Evolutionary conservation across 306 rosid genomes (phyloP), one percentile per base, ranked within the genome.

Genomic region (Dalbergia cochinchinensis): DNA sequence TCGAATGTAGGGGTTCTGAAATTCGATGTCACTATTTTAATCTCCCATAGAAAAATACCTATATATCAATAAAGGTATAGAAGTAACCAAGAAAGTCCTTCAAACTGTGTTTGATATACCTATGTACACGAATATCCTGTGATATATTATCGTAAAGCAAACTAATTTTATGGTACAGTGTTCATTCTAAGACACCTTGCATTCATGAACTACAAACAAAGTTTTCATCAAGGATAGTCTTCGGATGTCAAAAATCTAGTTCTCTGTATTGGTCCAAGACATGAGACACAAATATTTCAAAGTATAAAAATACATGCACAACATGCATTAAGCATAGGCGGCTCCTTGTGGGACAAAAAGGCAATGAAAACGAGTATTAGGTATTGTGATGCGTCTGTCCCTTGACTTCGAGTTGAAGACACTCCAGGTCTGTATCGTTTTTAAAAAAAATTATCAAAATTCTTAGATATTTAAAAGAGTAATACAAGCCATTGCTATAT

Each of bases 331-430:
- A 73, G 71, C 63, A 82, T 57, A 69, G 58, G 77, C 26, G 50
- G 78, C 81, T 79, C 65, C 84, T 85, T 80, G 74, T 77, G 19
- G 69, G 54, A 7, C 45, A 82, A 79, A 81, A 74, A 71, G 84
- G 20, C 64, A 65, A 62, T 71, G 57, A 80, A 85, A 76, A 68
- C 71, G 18, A 73, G 39, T 51, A 60, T 34, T 58, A 6, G 4
- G 55, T 57, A 55, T 54, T 67, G 45, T 19, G 33, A 77, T 81
- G 65, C 39, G 20, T 77, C 83, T 65, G 16, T 51, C 31, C 77
- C 35, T 78, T 57, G 37, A 50, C 87, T 85, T 85, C 67, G 87
- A 86, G 91, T 87, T 78, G 50, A 86, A 86, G 85, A 82, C 72
- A 84, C 91, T 84, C 85, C 78, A 80, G 39, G 3, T 22, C 9